phyloP scores from a whole-genome alignment of 306 rosid species.

The Oemleria cerasiformis region DNA sequence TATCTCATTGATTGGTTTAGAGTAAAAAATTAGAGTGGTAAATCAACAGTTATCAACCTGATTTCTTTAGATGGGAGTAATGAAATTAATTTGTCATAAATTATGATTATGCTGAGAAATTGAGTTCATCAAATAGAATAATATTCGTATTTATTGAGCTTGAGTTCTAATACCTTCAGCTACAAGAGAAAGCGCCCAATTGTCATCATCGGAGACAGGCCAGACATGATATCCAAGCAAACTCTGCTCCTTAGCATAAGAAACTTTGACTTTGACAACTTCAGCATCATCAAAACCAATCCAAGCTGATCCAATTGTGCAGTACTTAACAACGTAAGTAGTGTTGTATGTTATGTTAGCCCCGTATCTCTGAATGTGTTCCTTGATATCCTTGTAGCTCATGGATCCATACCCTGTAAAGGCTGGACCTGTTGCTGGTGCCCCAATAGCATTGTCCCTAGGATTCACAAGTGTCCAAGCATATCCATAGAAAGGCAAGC shows the following conservation, averaged over 20 bases:
- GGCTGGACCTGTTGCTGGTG: conserved; percentile 39
- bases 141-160: too few relatives aligned
- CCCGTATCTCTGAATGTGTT: conserved; percentile 5
- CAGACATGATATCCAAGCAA: conserved; percentile 34
- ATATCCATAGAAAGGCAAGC: conserved; percentile 46
- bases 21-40: background rate
- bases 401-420: conserved; percentile 1
- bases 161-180: conserved; percentile 22
- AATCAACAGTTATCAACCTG: background rate
- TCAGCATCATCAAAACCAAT: conserved; percentile 37
- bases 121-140: background rate
- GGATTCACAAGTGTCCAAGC: conserved; percentile 40
- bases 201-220: conserved; percentile 28
- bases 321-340: conserved; percentile 34
- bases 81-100: background rate
- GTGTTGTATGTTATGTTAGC: conserved; percentile 21
- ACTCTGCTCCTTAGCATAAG: conserved; percentile 36
- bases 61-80: background rate
- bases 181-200: conserved; percentile 31
- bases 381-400: conserved; percentile 22
- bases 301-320: conserved; percentile 32
- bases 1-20: background rate
- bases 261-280: conserved; percentile 24
- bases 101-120: background rate
- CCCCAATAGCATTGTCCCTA: conserved; percentile 27